Conservation (phyloP, 108 stramenopile species). For the Fistulifera solaris region DNA sequence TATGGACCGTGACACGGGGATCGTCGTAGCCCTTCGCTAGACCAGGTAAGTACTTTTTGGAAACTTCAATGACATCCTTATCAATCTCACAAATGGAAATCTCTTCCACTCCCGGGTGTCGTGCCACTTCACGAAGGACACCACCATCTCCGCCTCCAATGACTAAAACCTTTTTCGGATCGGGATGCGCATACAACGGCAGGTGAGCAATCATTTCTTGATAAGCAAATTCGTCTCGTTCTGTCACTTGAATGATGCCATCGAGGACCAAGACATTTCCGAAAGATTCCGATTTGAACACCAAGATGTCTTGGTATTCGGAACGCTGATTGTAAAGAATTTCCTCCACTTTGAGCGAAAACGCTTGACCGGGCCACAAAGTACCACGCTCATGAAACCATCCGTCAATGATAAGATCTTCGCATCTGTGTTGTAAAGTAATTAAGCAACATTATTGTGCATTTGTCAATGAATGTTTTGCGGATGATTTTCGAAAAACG, state of each 20-base stretch:
- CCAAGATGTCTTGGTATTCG: slow-evolving; percentile 91
- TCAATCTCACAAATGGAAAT: slow-evolving; percentile 97
- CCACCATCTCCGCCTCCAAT: slow-evolving; percentile 99
- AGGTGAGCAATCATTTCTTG: slow-evolving; percentile 98
- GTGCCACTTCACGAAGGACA: slow-evolving; percentile 88
- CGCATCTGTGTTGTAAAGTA: background rate
- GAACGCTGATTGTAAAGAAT: slow-evolving; percentile 72
- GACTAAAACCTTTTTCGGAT: slow-evolving; percentile 86
- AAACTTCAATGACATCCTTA: slow-evolving; percentile 65
- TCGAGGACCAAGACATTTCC: slow-evolving; percentile 95
- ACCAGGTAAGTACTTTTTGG: slow-evolving; percentile 75
- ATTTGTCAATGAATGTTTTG: no score
- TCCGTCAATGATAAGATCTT: slow-evolving; percentile 65
- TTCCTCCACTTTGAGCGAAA: slow-evolving; percentile 72
- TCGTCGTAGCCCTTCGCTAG: slow-evolving; percentile 89
- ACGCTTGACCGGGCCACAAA: slow-evolving; percentile 82
- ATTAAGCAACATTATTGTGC: no score
- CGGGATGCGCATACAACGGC: slow-evolving; percentile 87
- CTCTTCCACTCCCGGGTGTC: slow-evolving; percentile 78
- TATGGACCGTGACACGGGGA: slow-evolving; percentile 74
- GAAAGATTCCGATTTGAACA: slow-evolving; percentile 86
- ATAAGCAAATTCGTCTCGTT: slow-evolving; percentile 92
- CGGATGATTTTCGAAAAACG: no score
- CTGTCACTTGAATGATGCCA: slow-evolving; percentile 96
- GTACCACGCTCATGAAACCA: slow-evolving; percentile 85